Base-by-base conservation (phyloP, 2,329 filamentous ascomycete genomes). In the Penicillium corylophilum region DNA sequence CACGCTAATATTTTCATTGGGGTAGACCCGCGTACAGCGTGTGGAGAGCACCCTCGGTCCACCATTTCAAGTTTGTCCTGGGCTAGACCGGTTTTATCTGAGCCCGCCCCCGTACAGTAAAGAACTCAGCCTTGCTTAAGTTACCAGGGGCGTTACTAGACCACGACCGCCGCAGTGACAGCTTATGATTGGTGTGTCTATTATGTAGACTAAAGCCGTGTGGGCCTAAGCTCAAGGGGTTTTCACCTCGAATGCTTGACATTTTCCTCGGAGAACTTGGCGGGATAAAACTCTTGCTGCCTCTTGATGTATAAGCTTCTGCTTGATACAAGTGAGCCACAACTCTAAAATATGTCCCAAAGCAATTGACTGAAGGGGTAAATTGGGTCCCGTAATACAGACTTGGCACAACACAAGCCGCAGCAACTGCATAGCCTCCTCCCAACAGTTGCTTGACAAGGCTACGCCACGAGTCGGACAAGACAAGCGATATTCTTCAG, bases 341-440 rank as follows among this genome's bases (percentile, higher is more conserved):
- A 13, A 36, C n/a, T n/a, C n/a, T n/a, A 36, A 3, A 3, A 36
- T 2, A 36, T 28, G 26, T 28, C 12, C 15, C 33, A 16, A 16
- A 36, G 1, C 33, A 36, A 36, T 36, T 36, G 10, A 36, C 16
- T 4, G 5, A 36, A 36, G 15, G 38, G 33, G 38, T n/a, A 35
- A 48, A 26, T 41, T 36, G 45, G 45, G 33, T 8, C 46, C 23
- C 15, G 36, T 43, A 23, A 18, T 36, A 43, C 46, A 22, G 18
- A 8, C 39, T 48, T 42, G 46, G 46, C 29, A 20, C 31, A 38
- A 23, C 13, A 29, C 7, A 22, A 48, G 46, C 46, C 46, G 28
- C 22, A 48, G 22, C 16, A 24, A 22, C 9, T 35, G 29, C 46
- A 36, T 28, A 18, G 46, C 29, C 39, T 28, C 46, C 24, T 39